phyloP scores from a whole-genome alignment of 176 grass and related monocot genomes.

The Aegilops bicornis region DNA sequence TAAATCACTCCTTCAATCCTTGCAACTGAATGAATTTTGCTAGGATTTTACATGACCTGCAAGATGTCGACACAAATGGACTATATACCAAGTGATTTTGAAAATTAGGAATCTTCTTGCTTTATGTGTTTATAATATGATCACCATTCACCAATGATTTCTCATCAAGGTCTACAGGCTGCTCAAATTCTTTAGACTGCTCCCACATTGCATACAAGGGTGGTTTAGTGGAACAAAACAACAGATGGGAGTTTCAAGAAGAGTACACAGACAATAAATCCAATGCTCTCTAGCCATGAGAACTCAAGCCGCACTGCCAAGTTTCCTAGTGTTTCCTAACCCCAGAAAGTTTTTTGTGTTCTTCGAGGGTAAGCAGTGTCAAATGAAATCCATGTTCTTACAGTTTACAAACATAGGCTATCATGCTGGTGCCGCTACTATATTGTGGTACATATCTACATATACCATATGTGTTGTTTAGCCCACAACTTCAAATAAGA shows the following conservation, averaged over 20 bases:
- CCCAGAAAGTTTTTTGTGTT: neutral
- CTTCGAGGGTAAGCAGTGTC: no score
- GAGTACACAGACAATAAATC: neutral
- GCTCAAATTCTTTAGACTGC: neutral
- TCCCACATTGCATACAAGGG: neutral
- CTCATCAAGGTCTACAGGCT: no score
- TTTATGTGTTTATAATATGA: neutral
- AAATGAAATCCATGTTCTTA: no score
- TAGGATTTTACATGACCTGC: neutral
- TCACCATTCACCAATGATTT: neutral
- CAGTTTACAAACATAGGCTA: no score
- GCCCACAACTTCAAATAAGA: neutral
- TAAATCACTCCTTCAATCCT: neutral
- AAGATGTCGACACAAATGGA: neutral
- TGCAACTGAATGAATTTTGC: neutral
- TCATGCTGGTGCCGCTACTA: neutral
- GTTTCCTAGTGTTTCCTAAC: no score
- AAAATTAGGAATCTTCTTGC: neutral
- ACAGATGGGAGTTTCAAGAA: neutral
- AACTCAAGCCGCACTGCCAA: no score
- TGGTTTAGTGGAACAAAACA: neutral
- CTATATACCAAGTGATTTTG: neutral
- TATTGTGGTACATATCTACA: neutral
- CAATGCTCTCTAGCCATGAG: neutral
- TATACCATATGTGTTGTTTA: neutral